These are phyloP conservation scores for Ceriops decandra DNA, from an alignment of 345 rosid species.

Conservation along the genomic window DNA sequence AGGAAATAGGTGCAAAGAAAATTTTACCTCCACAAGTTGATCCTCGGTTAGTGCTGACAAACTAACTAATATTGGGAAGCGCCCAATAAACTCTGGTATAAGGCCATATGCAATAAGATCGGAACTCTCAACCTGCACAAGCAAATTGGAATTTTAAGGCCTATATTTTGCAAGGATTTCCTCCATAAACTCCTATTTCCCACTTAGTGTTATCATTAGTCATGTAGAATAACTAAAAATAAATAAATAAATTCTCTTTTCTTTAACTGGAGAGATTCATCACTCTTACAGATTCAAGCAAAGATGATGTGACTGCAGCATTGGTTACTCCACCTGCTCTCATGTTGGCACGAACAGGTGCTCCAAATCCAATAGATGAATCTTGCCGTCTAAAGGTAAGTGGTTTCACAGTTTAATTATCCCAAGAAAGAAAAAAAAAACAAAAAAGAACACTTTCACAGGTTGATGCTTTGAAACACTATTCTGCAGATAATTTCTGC, in stretches of 20 bases:
- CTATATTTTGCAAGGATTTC: constrained; percentile 8
- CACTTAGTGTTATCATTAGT: neutral
- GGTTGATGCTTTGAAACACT: constrained; percentile 8
- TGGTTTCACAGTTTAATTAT: constrained; percentile 4
- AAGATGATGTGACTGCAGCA: constrained; percentile 75
- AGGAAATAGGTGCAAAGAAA: neutral
- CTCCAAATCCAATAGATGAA: constrained; percentile 97
- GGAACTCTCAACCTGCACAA: constrained; percentile 76
- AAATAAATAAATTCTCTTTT: neutral
- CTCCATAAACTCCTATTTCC: constrained; percentile 1
- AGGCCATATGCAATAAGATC: constrained; percentile 96
- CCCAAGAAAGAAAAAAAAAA: neutral
- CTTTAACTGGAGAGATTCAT: neutral
- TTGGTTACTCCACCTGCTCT: constrained; percentile 60
- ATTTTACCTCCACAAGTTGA: constrained; percentile 71
- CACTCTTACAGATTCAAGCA: constrained; percentile 75
- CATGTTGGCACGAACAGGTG: constrained; percentile 96
- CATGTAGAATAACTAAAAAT: neutral
- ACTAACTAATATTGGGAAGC: constrained; percentile 87
- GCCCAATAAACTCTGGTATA: constrained; percentile 96
- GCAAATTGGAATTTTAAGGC: constrained; percentile 12
- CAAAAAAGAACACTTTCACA: neutral
- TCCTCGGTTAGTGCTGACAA: constrained; percentile 89
- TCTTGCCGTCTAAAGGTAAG: constrained; percentile 63
- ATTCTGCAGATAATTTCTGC: constrained; percentile 1